Evolutionary conservation across 768 basidiomycete species (phyloP).

Genomic region (Tricholoma sp.): DNA sequence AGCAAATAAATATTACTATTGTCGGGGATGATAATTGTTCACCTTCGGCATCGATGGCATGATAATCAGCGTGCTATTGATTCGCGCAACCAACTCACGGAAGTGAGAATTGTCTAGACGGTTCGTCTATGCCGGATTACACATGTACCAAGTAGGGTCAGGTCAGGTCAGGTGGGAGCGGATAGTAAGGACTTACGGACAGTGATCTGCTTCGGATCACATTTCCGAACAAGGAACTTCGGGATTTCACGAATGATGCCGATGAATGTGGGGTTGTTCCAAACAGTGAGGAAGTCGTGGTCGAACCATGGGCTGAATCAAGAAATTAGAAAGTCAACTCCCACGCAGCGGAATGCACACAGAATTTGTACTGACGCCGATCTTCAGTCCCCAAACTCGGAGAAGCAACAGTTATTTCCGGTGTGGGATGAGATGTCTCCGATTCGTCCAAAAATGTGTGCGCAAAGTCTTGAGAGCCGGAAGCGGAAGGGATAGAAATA

Average conservation of each 20-base stretch:
- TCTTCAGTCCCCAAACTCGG: conserved; percentile 26
- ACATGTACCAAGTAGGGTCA: neutral
- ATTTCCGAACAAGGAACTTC: conserved; percentile 45
- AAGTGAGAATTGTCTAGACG: conserved; percentile 30
- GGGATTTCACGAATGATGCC: conserved; percentile 25
- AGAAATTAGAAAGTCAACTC: neutral
- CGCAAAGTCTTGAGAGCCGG: neutral
- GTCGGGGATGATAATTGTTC: conserved; percentile 5
- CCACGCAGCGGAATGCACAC: neutral
- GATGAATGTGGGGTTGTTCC: conserved; percentile 14
- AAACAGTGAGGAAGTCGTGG: conserved; percentile 27
- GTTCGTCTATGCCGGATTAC: conserved; percentile 6
- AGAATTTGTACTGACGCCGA: conserved; percentile 12
- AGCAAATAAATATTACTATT: neutral
- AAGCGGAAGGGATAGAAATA: neutral
- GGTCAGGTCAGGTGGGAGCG: neutral
- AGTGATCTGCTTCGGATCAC: conserved; percentile 12
- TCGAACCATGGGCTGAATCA: neutral
- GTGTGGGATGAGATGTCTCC: conserved; percentile 5
- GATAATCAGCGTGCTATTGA: conserved; percentile 61
- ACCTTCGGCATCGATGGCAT: conserved; percentile 47
- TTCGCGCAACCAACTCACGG: conserved; percentile 52
- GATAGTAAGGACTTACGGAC: conserved; percentile 6
- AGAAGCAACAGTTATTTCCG: conserved; percentile 1
- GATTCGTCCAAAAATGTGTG: conserved; percentile 6